Percentiles rank a stretch among this genome's conserved stretches.
Evolutionary conservation across 768 basidiomycete genomes (phyloP).

Genomic region (Tylopilus felleus): DNA sequence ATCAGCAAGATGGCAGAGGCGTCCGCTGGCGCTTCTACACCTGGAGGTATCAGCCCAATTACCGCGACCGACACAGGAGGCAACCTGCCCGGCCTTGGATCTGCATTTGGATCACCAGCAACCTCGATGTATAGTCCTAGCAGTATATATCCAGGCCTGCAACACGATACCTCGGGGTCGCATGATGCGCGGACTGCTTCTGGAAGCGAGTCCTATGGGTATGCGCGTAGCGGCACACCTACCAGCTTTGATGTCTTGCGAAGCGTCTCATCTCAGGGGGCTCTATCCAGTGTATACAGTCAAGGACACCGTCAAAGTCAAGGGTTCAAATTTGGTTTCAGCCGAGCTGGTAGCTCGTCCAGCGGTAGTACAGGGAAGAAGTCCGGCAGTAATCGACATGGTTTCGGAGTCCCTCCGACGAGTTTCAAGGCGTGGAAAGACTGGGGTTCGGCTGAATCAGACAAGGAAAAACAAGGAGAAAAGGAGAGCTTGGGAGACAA

Average conservation of each 20-base stretch:
- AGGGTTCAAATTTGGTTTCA: slow-evolving; percentile 19
- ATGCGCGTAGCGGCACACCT: slow-evolving; percentile 24
- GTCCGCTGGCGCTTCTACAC: neutral
- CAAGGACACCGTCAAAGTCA: slow-evolving; percentile 16
- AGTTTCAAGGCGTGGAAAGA: slow-evolving; percentile 29
- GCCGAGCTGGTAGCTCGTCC: slow-evolving; percentile 18
- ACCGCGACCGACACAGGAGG: slow-evolving; percentile 6
- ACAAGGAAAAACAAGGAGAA: slow-evolving; percentile 18
- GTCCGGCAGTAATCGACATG: slow-evolving; percentile 4
- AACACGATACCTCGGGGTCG: slow-evolving; percentile 19
- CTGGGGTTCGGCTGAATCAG: slow-evolving; percentile 10
- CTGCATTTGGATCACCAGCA: slow-evolving; percentile 29
- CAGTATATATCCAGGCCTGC: slow-evolving; percentile 4
- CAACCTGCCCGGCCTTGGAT: slow-evolving; percentile 21
- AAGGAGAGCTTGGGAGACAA: slow-evolving; percentile 15
- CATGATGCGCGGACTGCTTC: slow-evolving; percentile 18
- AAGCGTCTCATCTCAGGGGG: slow-evolving; percentile 33
- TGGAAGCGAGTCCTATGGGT: slow-evolving; percentile 23
- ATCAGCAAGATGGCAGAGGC: slow-evolving; percentile 14
- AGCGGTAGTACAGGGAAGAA: slow-evolving; percentile 19
- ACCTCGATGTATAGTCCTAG: slow-evolving; percentile 21
- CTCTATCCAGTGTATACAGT: slow-evolving; percentile 20
- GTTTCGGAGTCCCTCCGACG: slow-evolving; percentile 26
- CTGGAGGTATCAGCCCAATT: slow-evolving; percentile 8
- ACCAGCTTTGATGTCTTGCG: slow-evolving; percentile 26